These are phyloP conservation scores for Xanthoceras sorbifolium DNA, from an alignment of 345 rosid genomes.

Conservation along the genomic window DNA sequence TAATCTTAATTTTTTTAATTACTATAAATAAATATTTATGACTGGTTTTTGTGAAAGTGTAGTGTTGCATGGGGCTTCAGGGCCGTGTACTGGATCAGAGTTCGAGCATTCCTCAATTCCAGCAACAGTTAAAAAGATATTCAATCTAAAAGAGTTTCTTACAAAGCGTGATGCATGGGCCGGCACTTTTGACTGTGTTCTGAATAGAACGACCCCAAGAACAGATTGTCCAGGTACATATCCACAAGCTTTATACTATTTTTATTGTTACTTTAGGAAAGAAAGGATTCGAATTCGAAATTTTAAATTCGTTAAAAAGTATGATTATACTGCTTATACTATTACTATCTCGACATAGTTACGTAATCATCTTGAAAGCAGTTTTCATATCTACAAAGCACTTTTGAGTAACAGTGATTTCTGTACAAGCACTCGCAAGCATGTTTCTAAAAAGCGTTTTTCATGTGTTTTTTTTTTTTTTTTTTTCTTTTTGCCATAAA, in stretches of 20 bases:
- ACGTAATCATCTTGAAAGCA: too few relatives aligned
- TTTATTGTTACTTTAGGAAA: too few relatives aligned
- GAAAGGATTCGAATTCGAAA: too few relatives aligned
- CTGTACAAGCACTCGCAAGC: too few relatives aligned
- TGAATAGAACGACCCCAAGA: constrained; percentile 45
- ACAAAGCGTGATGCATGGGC: constrained; percentile 67
- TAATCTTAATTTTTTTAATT: neutral
- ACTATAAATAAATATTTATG: neutral
- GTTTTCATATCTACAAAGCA: too few relatives aligned
- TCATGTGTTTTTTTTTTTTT: too few relatives aligned
- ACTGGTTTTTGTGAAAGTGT: neutral
- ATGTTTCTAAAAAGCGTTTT: too few relatives aligned
- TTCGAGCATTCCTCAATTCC: constrained; percentile 64
- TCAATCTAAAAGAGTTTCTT: constrained; percentile 48
- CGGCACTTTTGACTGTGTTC: constrained; percentile 50
- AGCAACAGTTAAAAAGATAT: constrained; percentile 55
- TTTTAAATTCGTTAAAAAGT: too few relatives aligned
- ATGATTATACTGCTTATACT: too few relatives aligned
- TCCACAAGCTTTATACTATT: neutral
- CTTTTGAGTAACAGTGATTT: too few relatives aligned
- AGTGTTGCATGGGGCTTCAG: constrained; percentile 51
- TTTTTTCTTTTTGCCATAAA: too few relatives aligned
- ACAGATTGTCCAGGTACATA: constrained; percentile 50
- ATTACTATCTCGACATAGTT: too few relatives aligned
- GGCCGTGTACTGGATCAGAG: constrained; percentile 51